phyloP scores from a whole-genome alignment of 345 rosid species.

The Luvunga scandens region DNA sequence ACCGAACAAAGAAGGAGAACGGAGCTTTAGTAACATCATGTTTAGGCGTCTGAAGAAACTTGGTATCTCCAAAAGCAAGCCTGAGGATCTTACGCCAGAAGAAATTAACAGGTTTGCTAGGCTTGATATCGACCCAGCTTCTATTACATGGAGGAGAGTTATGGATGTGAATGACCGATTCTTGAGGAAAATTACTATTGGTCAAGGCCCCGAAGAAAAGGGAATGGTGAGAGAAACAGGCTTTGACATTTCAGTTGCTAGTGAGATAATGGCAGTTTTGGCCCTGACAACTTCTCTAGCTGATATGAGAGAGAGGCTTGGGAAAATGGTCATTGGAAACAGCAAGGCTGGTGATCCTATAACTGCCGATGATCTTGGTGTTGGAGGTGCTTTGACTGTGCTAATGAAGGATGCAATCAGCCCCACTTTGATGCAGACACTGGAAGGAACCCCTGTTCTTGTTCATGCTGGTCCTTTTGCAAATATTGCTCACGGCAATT shows the following conservation, averaged over 20 bases:
- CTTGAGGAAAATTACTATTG: slow-evolving; percentile 84
- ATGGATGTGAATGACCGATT: slow-evolving; percentile 97
- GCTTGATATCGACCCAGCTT: slow-evolving; percentile 84
- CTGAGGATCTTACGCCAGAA: slow-evolving; percentile 82
- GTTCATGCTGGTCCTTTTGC: slow-evolving; percentile 99
- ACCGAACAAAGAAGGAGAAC: slow-evolving; percentile 78
- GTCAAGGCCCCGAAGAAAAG: slow-evolving; percentile 96
- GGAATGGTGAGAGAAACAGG: slow-evolving; percentile 98
- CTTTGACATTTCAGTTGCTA: slow-evolving; percentile 96
- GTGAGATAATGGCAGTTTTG: slow-evolving; percentile 99
- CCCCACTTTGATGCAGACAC: slow-evolving; percentile 98
- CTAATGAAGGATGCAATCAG: slow-evolving; percentile 96
- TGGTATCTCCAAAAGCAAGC: slow-evolving; percentile 74
- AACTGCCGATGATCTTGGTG: slow-evolving; percentile 98
- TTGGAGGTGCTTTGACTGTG: slow-evolving; percentile 96
- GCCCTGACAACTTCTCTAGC: slow-evolving; percentile 92
- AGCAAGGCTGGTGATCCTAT: slow-evolving; percentile 91
- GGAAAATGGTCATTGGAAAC: slow-evolving; percentile 96
- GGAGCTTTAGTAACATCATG: slow-evolving; percentile 81
- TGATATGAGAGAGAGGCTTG: slow-evolving; percentile 98
- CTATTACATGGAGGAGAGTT: slow-evolving; percentile 97
- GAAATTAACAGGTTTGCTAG: slow-evolving; percentile 82
- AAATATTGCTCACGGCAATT: slow-evolving; percentile 97
- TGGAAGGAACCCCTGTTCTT: slow-evolving; percentile 97
- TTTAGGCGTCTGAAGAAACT: slow-evolving; percentile 82